phyloP scores from a whole-genome alignment of 495 filamentous ascomycete genomes.

The Penicillium paxilli region DNA sequence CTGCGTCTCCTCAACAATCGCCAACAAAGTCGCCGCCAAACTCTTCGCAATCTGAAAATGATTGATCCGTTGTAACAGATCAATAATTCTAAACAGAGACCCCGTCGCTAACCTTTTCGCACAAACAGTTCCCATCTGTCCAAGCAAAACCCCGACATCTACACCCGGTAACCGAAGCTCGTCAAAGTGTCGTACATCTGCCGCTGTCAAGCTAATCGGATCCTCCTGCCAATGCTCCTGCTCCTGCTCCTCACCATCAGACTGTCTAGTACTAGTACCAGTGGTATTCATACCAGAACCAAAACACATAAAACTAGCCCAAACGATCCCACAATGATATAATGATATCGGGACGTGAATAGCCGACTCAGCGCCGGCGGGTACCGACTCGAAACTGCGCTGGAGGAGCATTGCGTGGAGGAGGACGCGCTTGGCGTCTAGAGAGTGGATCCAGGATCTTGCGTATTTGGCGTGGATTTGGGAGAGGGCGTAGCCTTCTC shows the following conservation, averaged over 20 bases:
- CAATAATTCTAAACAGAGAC: slow-evolving; percentile 13
- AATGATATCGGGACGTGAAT: slow-evolving; percentile 21
- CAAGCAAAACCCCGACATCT: slow-evolving; percentile 1
- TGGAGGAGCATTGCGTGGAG: slow-evolving; percentile 22
- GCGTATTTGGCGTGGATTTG: slow-evolving; percentile 3
- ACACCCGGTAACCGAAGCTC: slow-evolving; percentile 4
- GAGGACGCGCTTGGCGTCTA: slow-evolving; percentile 13
- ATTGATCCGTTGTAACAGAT: slow-evolving; percentile 15
- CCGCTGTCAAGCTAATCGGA: neutral
- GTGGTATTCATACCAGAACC: too few relatives aligned
- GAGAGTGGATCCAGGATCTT: slow-evolving; percentile 8
- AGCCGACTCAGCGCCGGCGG: slow-evolving; percentile 17
- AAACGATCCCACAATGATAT: slow-evolving; percentile 18
- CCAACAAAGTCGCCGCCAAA: slow-evolving; percentile 15
- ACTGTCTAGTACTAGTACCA: too few relatives aligned
- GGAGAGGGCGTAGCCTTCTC: slow-evolving; percentile 17
- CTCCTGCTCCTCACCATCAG: neutral
- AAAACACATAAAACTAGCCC: slow-evolving; percentile 14
- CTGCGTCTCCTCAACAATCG: slow-evolving; percentile 16
- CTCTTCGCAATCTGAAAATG: slow-evolving; percentile 9
- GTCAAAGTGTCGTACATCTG: neutral
- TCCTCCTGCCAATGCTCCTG: neutral
- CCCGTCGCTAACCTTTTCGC: slow-evolving; percentile 5
- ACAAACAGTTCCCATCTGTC: slow-evolving; percentile 3
- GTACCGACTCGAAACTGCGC: slow-evolving; percentile 13